Evolutionary conservation across 1,284 basidiomycete species (phyloP).

Genomic region (Leccinum subspadiceum): DNA sequence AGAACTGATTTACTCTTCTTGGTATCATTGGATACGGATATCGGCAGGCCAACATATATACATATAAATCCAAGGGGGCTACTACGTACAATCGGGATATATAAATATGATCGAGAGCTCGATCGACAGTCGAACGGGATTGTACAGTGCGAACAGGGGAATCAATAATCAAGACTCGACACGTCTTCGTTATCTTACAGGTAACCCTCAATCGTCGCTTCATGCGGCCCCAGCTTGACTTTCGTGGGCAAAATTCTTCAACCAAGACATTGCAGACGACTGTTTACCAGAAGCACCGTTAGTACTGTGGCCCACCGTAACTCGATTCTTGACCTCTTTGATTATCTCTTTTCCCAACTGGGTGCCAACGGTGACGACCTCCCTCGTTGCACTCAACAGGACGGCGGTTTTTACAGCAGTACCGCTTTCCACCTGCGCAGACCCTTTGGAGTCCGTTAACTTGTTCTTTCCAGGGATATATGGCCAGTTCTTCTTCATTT

Average conservation of each 20-base stretch:
- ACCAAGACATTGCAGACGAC: slow-evolving; percentile 24
- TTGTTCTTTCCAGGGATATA: slow-evolving; percentile 23
- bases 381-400: slow-evolving; percentile 19
- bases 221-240: slow-evolving; percentile 18
- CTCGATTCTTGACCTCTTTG: slow-evolving; percentile 21
- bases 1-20: background rate
- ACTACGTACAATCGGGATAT: background rate
- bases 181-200: background rate
- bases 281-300: slow-evolving; percentile 15
- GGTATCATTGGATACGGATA: background rate
- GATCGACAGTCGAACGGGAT: background rate
- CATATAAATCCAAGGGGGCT: background rate
- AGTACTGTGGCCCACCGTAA: slow-evolving; percentile 10
- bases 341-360: slow-evolving; percentile 23
- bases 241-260: slow-evolving; percentile 27
- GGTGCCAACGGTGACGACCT: slow-evolving; percentile 12
- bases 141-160: background rate
- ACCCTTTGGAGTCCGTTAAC: slow-evolving; percentile 10
- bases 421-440: slow-evolving; percentile 8
- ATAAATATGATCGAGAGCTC: background rate
- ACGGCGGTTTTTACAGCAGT: slow-evolving; percentile 5
- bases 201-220: background rate
- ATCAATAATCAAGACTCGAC: background rate
- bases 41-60: background rate
- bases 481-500: slow-evolving; percentile 48